Base-by-base conservation (phyloP, 2,329 filamentous ascomycete species). In the Curvularia verruculosa region DNA sequence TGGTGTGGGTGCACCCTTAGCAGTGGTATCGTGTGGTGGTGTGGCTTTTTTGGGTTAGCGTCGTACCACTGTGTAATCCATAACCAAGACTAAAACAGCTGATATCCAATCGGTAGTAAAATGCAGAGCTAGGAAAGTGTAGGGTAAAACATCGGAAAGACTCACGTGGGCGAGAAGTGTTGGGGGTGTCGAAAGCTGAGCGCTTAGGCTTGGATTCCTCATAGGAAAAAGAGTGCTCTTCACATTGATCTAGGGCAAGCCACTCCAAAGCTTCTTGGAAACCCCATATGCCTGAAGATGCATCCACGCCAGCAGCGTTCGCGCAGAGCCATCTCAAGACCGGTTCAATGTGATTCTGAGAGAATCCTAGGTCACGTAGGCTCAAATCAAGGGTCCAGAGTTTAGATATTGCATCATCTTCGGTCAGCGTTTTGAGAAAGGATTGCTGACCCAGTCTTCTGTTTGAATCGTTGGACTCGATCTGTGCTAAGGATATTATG, bases 201-300 rank as follows among this genome's bases (percentile, higher is more conserved):
- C 61, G 65, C 50, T 65, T 70, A 2, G 66, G 55, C 31, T 59
- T 61, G 1, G 52, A 31, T 4, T 70, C 70, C 46, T 89, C 87
- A 73, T 95, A 96, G 45, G 86, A 83, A 5, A 89, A 89, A 34
- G 94, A 81, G 66, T 93, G 88, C 1, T 87, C 84, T 60, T 82
- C 79, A 13, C 83, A 79, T 66, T 89, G 91, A 71, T 95, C 86
- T 63, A 91, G 81, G n/a, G 92, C 91, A 52, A 98, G 83, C 91
- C 92, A 96, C 67, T 97, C 91, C 19, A 99, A 75, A 24, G 90
- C 87, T 76, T 96, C 93, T 59, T 96, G 89, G 34, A 98, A 79
- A 9, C 93, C 92, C 90, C 92, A 96, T 13, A 92, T 84, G 41
- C 83, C 83, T 21, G 80, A 69, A 2, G 82, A 79, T 52, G 89